Conservation (phyloP, 371 early-diverging fungal genomes). For the Rhizopus arrhizus region DNA sequence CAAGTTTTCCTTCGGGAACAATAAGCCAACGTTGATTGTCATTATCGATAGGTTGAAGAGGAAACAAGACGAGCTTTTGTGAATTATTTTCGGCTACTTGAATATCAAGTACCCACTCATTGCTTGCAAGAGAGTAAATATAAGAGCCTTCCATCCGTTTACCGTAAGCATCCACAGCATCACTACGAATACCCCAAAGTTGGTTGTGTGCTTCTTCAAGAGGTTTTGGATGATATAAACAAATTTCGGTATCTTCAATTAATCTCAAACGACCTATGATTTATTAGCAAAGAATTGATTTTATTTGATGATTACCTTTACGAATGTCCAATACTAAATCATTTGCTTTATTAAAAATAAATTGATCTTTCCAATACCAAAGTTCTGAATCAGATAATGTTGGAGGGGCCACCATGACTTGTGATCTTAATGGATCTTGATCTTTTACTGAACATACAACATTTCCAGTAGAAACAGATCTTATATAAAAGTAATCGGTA, state of each 20-base stretch:
- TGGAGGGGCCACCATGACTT: constrained; percentile 40
- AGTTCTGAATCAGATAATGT: constrained; percentile 37
- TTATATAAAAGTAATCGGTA: constrained; percentile 39
- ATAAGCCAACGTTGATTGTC: constrained; percentile 52
- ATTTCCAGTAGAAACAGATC: constrained; percentile 36
- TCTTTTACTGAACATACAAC: constrained; percentile 35
- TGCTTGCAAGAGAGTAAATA: constrained; percentile 40
- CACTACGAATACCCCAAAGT: constrained; percentile 40
- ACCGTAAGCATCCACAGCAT: constrained; percentile 33
- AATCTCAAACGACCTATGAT: constrained; percentile 44
- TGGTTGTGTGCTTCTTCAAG: constrained; percentile 45
- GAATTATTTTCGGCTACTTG: constrained; percentile 21
- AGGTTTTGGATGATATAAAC: constrained; percentile 42
- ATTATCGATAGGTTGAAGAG: constrained; percentile 45
- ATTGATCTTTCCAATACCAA: constrained; percentile 51
- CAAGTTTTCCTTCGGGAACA: constrained; percentile 33
- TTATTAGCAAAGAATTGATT: not conserved
- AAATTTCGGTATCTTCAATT: constrained; percentile 56
- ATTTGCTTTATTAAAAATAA: constrained; percentile 45
- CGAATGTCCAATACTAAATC: constrained; percentile 50
- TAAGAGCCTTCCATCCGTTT: constrained; percentile 32
- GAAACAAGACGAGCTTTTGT: constrained; percentile 45
- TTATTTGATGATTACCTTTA: constrained; percentile 36
- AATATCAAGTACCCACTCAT: constrained; percentile 54
- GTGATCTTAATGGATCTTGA: constrained; percentile 34